Evolutionary conservation across 192 early-diverging fungal species (phyloP), one percentile per base, ranked within the genome.

Genomic region (Coemansia sp.): DNA sequence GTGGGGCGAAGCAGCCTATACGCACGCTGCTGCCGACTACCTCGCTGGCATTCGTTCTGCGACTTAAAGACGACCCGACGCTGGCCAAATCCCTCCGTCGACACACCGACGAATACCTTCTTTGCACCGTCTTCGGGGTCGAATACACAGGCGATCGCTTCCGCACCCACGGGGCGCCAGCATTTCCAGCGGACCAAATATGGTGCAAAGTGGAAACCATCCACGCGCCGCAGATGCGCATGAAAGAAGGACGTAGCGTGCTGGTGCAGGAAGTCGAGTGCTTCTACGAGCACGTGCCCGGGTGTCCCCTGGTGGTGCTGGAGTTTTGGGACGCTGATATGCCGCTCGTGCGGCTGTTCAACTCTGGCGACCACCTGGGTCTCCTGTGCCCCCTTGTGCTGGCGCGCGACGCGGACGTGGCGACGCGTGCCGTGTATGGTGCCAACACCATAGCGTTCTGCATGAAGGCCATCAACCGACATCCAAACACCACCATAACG

Each of bases 361-460:
- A 61, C n/a, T 45, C 43, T 21, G 67, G 49, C 39, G 65, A 62
- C 53, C 70, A 63, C 47, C 59, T 76, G 11, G 73, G 73, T 3
- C 46, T 76, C 11, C 44, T 76, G 37, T 76, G 73, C 25, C 63
- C 73, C 0, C 40, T 44, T 8, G 34, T 63, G 14, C 41, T 9
- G 5, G n/a, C 48, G 15, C 21, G 45, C 13, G 24, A 17, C 52
- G 25, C n/a, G 15, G 37, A 5, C 33, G n/a, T 34, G 12, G n/a
- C 52, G 17, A 39, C 23, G 17, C 2, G 62, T 13, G 49, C 61
- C 37, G 68, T 67, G 17, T 74, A 66, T 37, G 78, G 78, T 18
- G 10, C 55, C 7, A 64, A 69, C 55, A 80, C 78, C 10, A 71
- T 80, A 19, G 49, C 69, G 0, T 80, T 80, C 48, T 34, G 68